A percentile compares a stretch with the other conserved stretches of the same genome.
Conservation (phyloP, 2,329 filamentous ascomycete species). For the Fusarium sp. region DNA sequence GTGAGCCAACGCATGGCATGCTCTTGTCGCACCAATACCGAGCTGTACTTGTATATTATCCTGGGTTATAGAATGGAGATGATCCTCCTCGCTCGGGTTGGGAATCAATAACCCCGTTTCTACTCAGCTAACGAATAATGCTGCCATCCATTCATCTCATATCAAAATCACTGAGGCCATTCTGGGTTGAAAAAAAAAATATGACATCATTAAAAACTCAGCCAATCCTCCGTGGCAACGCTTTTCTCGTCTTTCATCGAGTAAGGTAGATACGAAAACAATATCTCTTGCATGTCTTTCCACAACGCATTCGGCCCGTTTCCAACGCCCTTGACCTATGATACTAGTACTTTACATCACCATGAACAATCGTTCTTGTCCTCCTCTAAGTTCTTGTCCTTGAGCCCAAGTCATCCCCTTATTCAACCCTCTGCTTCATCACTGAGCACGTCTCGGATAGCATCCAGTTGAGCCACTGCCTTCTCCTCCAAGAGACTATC, state of each 20-base stretch:
- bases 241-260: constrained; percentile 6
- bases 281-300: constrained; percentile 29
- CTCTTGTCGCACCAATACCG: constrained; percentile 29
- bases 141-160: background rate
- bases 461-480: constrained; percentile 76
- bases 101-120: constrained; percentile 26
- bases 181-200: background rate
- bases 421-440: constrained; percentile 60
- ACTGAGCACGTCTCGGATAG: constrained; percentile 66
- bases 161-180: background rate
- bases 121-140: constrained; percentile 11
- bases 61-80: constrained; percentile 27
- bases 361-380: constrained; percentile 25
- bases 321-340: constrained; percentile 42
- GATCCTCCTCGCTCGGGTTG: constrained; percentile 11
- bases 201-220: constrained; percentile 6
- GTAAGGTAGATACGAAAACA: constrained; percentile 17
- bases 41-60: constrained; percentile 43
- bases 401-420: background rate
- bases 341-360: constrained; percentile 42
- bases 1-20: constrained; percentile 20
- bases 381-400: constrained; percentile 8
- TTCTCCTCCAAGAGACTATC: constrained; percentile 81
- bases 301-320: constrained; percentile 37
- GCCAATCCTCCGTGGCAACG: constrained; percentile 1